Conservation (phyloP, 2,329 filamentous ascomycete species). For the Fusarium hostae region DNA sequence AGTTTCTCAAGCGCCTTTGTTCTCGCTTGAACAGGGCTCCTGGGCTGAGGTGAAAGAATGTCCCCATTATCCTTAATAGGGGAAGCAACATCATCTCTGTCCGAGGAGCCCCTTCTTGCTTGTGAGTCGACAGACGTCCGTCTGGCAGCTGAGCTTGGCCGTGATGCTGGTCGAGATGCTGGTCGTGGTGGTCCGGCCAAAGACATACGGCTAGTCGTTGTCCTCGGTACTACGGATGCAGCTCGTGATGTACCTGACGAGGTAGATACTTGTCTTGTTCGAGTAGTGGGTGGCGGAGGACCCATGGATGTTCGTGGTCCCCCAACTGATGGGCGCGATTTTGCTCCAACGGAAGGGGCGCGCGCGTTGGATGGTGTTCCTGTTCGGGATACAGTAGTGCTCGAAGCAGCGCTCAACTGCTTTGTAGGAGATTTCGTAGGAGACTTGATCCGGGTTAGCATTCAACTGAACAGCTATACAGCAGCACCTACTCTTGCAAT, state of each 20-base stretch:
- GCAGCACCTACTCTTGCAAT: constrained; percentile 62
- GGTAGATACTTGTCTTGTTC: constrained; percentile 58
- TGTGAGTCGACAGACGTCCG: constrained; percentile 60
- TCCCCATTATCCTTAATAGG: constrained; percentile 64
- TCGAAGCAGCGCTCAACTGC: constrained; percentile 69
- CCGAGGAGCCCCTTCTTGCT: constrained; percentile 55
- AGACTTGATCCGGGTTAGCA: constrained; percentile 62
- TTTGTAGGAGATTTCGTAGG: constrained; percentile 85
- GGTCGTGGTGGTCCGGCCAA: constrained; percentile 51
- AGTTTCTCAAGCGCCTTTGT: constrained; percentile 65
- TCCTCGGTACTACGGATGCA: constrained; percentile 49
- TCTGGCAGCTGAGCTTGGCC: constrained; percentile 53
- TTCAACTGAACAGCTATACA: constrained; percentile 1
- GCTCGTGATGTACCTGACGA: constrained; percentile 54
- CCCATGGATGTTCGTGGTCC: constrained; percentile 73
- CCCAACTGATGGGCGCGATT: constrained; percentile 66
- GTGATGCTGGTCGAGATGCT: constrained; percentile 48
- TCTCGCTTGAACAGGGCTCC: constrained; percentile 62
- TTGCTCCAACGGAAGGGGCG: constrained; percentile 57
- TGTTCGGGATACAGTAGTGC: constrained; percentile 69
- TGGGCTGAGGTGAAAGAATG: constrained; percentile 60
- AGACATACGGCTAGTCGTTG: constrained; percentile 56
- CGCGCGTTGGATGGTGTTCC: constrained; percentile 70
- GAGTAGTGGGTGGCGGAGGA: constrained; percentile 63
- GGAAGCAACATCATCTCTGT: constrained; percentile 52